These are phyloP conservation scores for Setaria viridis DNA, from an alignment of 202 grass and related monocot genomes.

Conservation along the genomic window DNA sequence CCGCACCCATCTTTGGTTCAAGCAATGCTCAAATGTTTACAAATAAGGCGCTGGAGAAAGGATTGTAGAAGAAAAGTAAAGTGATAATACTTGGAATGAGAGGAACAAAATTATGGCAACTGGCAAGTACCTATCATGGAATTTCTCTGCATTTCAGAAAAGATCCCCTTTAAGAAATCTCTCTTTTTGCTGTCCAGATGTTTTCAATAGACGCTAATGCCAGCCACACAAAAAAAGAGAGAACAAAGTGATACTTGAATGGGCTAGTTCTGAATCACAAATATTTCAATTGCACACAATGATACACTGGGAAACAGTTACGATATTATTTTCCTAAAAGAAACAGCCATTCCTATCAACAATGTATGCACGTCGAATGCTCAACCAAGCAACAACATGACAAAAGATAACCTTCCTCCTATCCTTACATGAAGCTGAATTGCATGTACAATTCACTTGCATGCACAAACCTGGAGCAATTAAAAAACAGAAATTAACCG, in stretches of 20 bases:
- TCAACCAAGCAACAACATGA: not conserved
- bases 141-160: slow-evolving; percentile 9
- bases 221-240: slow-evolving; percentile 33
- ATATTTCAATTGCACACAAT: slow-evolving; percentile 38
- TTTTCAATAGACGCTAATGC: slow-evolving; percentile 23
- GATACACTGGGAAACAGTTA: slow-evolving; percentile 8
- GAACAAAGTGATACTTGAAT: not conserved
- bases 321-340: slow-evolving; percentile 11
- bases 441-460: not conserved
- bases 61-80: slow-evolving; percentile 34
- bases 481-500: slow-evolving; percentile 12
- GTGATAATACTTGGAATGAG: slow-evolving; percentile 29
- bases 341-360: not conserved
- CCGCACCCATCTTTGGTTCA: slow-evolving; percentile 48
- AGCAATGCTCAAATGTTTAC: not conserved
- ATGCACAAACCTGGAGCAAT: not conserved
- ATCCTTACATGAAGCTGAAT: not conserved
- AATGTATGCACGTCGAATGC: not conserved
- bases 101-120: not conserved
- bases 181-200: slow-evolving; percentile 35
- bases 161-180: not conserved
- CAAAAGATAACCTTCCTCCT: not conserved
- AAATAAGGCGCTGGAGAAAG: slow-evolving; percentile 18
- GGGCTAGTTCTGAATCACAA: slow-evolving; percentile 25
- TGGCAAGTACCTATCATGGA: slow-evolving; percentile 37